Evolutionary conservation across 768 basidiomycete genomes (phyloP).

Genomic region (Leccinum obscurum): DNA sequence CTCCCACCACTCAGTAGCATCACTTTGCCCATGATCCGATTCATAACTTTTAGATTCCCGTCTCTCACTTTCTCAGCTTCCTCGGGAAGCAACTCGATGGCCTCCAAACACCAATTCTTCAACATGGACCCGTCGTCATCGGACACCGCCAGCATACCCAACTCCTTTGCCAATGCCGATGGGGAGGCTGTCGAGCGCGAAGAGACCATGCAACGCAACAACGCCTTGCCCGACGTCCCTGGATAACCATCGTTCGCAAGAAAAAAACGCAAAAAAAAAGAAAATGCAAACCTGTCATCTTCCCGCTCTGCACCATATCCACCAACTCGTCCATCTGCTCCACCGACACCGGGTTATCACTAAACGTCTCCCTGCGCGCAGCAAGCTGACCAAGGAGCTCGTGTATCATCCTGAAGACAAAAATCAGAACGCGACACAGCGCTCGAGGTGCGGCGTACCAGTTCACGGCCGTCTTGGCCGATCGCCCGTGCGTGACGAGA

Average conservation of each 20-base stretch:
- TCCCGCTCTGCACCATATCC: conserved; percentile 63
- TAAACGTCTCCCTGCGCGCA: conserved; percentile 53
- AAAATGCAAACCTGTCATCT: conserved; percentile 61
- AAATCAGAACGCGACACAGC: background rate
- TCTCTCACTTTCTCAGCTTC: conserved; percentile 64
- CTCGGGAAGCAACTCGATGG: conserved; percentile 62
- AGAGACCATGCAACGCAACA: conserved; percentile 71
- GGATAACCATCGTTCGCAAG: background rate
- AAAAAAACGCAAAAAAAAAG: background rate
- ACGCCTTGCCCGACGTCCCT: conserved; percentile 78
- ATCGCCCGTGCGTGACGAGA: conserved; percentile 47
- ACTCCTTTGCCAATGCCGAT: conserved; percentile 46
- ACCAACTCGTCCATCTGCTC: conserved; percentile 75
- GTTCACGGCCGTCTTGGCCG: conserved; percentile 76
- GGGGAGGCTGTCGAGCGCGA: conserved; percentile 39
- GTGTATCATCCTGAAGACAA: conserved; percentile 73
- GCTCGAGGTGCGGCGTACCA: conserved; percentile 54
- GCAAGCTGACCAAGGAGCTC: conserved; percentile 82
- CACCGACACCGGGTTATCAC: conserved; percentile 57
- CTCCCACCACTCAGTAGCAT: conserved; percentile 80
- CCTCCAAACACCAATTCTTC: conserved; percentile 56
- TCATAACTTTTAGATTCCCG: conserved; percentile 79
- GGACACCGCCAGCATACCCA: conserved; percentile 47
- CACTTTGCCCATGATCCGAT: conserved; percentile 46
- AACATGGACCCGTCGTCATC: conserved; percentile 41